A percentile compares a stretch with the other conserved stretches of the same genome.
Evolutionary conservation across 306 rosid genomes (phyloP).

Genomic region (Inga oerstediana): DNA sequence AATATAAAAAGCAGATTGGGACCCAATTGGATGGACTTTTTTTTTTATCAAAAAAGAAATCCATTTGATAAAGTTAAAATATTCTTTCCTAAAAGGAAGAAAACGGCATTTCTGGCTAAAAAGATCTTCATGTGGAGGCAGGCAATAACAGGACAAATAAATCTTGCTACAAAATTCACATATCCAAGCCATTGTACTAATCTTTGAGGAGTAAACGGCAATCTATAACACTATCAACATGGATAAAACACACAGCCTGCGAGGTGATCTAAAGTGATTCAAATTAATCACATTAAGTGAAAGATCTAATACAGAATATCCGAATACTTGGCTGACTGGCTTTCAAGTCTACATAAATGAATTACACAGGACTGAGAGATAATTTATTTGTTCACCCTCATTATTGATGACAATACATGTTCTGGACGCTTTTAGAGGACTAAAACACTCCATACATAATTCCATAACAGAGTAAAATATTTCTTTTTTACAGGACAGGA

Average conservation of each 20-base stretch:
- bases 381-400: not conserved
- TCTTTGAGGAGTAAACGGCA: not conserved
- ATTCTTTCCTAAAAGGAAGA: not conserved
- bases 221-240: not conserved
- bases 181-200: not conserved
- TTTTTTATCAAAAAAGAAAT: too few relatives aligned
- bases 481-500: not conserved
- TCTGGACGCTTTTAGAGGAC: not conserved
- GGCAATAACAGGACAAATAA: not conserved
- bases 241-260: not conserved
- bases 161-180: conserved; percentile 1
- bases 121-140: not conserved
- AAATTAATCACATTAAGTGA: not conserved
- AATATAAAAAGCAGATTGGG: not conserved
- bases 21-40: not conserved
- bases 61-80: not conserved
- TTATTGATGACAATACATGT: not conserved
- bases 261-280: not conserved
- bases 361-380: not conserved
- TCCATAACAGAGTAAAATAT: not conserved
- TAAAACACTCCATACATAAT: not conserved
- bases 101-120: not conserved
- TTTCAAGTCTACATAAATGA: not conserved
- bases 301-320: not conserved
- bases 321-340: not conserved